A percentile compares a stretch with the other conserved stretches of the same genome.
Evolutionary conservation across 495 filamentous ascomycete species (phyloP).

Genomic region (Aspergillus carlsbadensis): DNA sequence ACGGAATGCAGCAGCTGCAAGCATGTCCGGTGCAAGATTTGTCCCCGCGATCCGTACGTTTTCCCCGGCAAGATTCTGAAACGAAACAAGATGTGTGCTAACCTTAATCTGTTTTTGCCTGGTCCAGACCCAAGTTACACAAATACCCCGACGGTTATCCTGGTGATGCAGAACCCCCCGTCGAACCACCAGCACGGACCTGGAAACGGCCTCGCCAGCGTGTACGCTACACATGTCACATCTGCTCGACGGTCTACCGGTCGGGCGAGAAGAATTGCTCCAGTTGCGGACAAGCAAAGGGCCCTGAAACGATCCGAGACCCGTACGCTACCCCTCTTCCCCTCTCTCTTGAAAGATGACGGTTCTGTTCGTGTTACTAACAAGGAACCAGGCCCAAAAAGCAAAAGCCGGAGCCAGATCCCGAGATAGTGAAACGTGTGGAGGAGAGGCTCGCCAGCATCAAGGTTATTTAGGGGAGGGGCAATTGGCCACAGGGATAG

Average conservation of each 20-base stretch:
- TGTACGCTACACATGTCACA: conserved; percentile 62
- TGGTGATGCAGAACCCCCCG: conserved; percentile 56
- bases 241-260: conserved; percentile 57
- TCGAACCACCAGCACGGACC: conserved; percentile 34
- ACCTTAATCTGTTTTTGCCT: neutral
- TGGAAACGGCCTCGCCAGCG: conserved; percentile 45
- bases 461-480: conserved; percentile 24
- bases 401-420: conserved; percentile 61
- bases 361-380: neutral
- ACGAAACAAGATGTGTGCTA: no score
- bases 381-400: conserved; percentile 52
- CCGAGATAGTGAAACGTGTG: conserved; percentile 60
- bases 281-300: conserved; percentile 61
- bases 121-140: conserved; percentile 60
- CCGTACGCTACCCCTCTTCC: conserved; percentile 53
- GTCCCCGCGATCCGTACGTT: conserved; percentile 79
- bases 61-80: neutral
- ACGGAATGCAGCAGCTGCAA: conserved; percentile 69
- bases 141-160: conserved; percentile 79
- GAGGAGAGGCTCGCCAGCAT: conserved; percentile 55
- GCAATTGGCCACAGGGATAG: conserved; percentile 1
- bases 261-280: conserved; percentile 50
- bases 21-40: conserved; percentile 77
- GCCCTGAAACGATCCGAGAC: conserved; percentile 45
- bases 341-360: neutral